Percentiles rank a stretch among this genome's conserved stretches.
Evolutionary conservation across 768 basidiomycete genomes (phyloP).

Genomic region (Tricholoma sp.): DNA sequence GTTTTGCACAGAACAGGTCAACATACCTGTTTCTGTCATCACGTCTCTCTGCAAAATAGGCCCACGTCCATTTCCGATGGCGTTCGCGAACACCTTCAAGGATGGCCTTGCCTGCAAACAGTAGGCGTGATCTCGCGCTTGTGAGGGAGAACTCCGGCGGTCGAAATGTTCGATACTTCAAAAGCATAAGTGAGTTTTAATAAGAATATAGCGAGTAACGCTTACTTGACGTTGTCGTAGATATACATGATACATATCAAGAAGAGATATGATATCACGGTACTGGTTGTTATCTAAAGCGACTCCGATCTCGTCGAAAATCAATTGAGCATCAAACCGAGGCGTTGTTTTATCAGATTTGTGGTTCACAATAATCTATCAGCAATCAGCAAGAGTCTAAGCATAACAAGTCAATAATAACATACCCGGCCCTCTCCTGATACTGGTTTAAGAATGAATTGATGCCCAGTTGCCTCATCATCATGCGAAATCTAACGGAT

Average conservation of each 20-base stretch:
- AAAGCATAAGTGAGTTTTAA: constrained; percentile 7
- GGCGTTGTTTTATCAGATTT: constrained; percentile 69
- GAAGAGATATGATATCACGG: constrained; percentile 83
- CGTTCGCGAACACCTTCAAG: constrained; percentile 78
- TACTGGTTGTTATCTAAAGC: constrained; percentile 93
- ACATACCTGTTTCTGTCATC: constrained; percentile 86
- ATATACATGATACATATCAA: constrained; percentile 97
- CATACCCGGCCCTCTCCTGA: constrained; percentile 88
- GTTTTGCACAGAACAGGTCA: constrained; percentile 74
- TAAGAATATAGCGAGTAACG: constrained; percentile 1
- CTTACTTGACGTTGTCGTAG: constrained; percentile 73
- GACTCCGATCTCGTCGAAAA: constrained; percentile 92
- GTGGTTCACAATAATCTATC: constrained; percentile 77
- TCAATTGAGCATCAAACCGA: constrained; percentile 79
- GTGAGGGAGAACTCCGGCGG: constrained; percentile 59
- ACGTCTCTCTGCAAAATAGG: constrained; percentile 79
- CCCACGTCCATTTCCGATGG: constrained; percentile 87
- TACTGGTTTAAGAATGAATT: constrained; percentile 93
- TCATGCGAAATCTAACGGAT: constrained; percentile 36
- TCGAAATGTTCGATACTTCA: constrained; percentile 78
- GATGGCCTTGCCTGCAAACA: constrained; percentile 78
- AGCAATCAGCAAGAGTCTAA: constrained; percentile 3
- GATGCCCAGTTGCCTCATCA: constrained; percentile 60
- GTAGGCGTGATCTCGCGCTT: constrained; percentile 60
- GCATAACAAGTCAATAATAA: constrained; percentile 9